Evolutionary conservation across 352 stramenopile species (phyloP).

Genomic region (Globisporangium canariense): DNA sequence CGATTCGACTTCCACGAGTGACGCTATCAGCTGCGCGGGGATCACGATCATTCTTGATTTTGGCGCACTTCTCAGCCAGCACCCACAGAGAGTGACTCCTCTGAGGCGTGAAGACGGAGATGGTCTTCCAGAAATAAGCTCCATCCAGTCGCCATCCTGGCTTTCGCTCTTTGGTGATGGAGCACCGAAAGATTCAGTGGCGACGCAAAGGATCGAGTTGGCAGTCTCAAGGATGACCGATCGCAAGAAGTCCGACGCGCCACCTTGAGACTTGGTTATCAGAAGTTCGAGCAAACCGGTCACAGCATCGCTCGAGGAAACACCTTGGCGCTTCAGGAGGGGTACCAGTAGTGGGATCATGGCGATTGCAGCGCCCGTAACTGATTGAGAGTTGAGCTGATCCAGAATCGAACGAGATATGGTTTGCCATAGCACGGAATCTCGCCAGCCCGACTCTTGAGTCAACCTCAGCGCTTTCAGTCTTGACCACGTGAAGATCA

Average conservation of each 20-base stretch:
- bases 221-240: conserved; percentile 30
- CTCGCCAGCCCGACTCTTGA: conserved; percentile 36
- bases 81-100: conserved; percentile 5
- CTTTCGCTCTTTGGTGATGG: too few relatives aligned
- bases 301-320: conserved; percentile 33
- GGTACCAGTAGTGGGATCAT: conserved; percentile 41
- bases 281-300: conserved; percentile 43
- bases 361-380: conserved; percentile 29
- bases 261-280: conserved; percentile 27
- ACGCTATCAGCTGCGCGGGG: conserved; percentile 29
- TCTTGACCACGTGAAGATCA: conserved; percentile 50
- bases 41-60: conserved; percentile 20
- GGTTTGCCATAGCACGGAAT: conserved; percentile 39
- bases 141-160: background rate
- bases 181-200: background rate
- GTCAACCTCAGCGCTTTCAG: conserved; percentile 27
- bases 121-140: background rate
- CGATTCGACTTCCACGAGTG: conserved; percentile 4
- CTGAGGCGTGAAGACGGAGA: background rate
- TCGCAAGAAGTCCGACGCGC: conserved; percentile 22
- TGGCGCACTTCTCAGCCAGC: background rate
- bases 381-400: conserved; percentile 22
- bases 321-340: conserved; percentile 31
- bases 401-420: conserved; percentile 32
- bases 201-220: conserved; percentile 36